Evolutionary conservation across 768 basidiomycete genomes (phyloP).

Genomic region (Pleurotus giganteus): DNA sequence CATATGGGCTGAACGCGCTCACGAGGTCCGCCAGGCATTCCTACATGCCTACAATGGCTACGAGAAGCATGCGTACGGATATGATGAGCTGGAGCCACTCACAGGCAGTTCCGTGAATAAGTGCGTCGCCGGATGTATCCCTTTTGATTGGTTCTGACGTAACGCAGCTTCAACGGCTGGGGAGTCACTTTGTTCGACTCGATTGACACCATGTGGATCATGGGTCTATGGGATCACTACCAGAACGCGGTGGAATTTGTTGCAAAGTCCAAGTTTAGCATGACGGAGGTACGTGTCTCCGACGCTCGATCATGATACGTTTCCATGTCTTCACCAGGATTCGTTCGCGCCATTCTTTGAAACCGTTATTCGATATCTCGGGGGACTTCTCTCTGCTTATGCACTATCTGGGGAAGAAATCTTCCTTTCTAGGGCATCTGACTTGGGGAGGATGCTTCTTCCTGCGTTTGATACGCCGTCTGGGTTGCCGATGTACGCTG

Average conservation of each 20-base stretch:
- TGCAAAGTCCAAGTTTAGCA: slow-evolving; percentile 41
- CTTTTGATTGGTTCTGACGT: slow-evolving; percentile 1
- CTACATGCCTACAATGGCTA: slow-evolving; percentile 69
- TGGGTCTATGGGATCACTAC: slow-evolving; percentile 71
- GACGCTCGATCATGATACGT: not conserved
- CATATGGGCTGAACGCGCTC: slow-evolving; percentile 52
- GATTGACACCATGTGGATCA: slow-evolving; percentile 80
- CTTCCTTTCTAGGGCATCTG: slow-evolving; percentile 65
- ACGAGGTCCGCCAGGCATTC: slow-evolving; percentile 60
- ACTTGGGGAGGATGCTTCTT: slow-evolving; percentile 66
- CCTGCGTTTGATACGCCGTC: slow-evolving; percentile 69
- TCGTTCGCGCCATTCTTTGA: slow-evolving; percentile 61
- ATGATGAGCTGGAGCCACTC: slow-evolving; percentile 62
- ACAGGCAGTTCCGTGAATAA: slow-evolving; percentile 37
- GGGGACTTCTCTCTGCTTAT: slow-evolving; percentile 79
- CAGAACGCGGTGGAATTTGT: slow-evolving; percentile 53
- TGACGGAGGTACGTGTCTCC: slow-evolving; percentile 29
- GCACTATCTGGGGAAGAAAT: slow-evolving; percentile 65
- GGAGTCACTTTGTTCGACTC: slow-evolving; percentile 73
- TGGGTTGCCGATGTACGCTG: slow-evolving; percentile 67
- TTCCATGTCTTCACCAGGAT: not conserved
- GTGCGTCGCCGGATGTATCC: slow-evolving; percentile 32
- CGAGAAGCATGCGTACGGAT: slow-evolving; percentile 56
- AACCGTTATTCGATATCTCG: slow-evolving; percentile 82
- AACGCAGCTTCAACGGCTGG: slow-evolving; percentile 69